Percentiles rank a stretch among this genome's conserved stretches.
Evolutionary conservation across 2,329 filamentous ascomycete genomes (phyloP).

Genomic region (Aspergillus pseudoviridinutans): DNA sequence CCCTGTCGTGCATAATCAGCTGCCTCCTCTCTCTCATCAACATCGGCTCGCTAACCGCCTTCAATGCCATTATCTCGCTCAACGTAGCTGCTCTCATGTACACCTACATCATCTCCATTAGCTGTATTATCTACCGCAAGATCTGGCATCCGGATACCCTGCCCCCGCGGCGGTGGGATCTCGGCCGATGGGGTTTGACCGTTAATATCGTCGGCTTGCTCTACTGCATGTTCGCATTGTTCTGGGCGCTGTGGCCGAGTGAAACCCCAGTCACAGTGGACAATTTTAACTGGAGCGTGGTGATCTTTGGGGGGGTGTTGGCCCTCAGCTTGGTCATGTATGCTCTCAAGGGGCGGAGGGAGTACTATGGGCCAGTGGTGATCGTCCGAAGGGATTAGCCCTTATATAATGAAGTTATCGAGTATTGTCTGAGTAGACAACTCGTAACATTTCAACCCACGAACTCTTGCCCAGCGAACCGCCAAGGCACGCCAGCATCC

Average conservation of each 20-base stretch:
- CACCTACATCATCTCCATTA: conserved; percentile 49
- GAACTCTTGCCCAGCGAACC: background rate
- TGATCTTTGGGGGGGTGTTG: conserved; percentile 42
- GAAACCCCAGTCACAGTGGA: conserved; percentile 32
- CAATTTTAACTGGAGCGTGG: conserved; percentile 50
- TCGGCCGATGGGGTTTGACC: conserved; percentile 42
- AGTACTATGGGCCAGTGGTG: conserved; percentile 30
- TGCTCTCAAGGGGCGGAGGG: conserved; percentile 25
- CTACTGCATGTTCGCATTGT: conserved; percentile 43
- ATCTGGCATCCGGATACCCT: conserved; percentile 36
- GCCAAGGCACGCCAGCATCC: background rate
- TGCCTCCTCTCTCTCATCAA: conserved; percentile 48
- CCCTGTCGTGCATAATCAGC: conserved; percentile 27
- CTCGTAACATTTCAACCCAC: no score
- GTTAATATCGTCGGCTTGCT: conserved; percentile 44
- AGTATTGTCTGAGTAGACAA: background rate
- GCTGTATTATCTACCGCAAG: conserved; percentile 44
- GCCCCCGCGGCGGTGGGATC: conserved; percentile 38
- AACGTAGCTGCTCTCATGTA: conserved; percentile 46
- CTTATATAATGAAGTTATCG: background rate
- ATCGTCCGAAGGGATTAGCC: conserved; percentile 7
- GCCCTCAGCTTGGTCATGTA: conserved; percentile 40
- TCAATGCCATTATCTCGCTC: conserved; percentile 51
- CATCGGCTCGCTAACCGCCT: conserved; percentile 48
- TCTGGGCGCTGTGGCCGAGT: conserved; percentile 48